Conservation (phyloP, 2,329 filamentous ascomycete species). For the Pseudogymnoascus sp. region DNA sequence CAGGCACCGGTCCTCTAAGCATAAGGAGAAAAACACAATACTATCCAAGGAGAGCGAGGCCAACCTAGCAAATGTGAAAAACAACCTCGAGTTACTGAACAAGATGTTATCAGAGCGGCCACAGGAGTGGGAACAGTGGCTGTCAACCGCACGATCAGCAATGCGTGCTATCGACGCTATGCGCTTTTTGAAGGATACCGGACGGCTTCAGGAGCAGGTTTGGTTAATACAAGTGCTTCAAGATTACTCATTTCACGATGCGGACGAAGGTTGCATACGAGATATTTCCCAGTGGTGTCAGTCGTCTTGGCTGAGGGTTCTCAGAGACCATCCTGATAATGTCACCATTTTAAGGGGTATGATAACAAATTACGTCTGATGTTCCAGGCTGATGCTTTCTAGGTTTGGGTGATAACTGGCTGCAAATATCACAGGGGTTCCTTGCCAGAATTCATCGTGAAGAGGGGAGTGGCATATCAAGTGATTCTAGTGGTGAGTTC, state of each 20-base stretch:
- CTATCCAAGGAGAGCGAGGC: background rate
- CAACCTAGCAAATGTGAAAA: conserved; percentile 2
- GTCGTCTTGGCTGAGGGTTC: conserved; percentile 36
- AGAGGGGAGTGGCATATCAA: conserved; percentile 29
- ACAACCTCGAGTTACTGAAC: background rate
- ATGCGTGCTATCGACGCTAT: conserved; percentile 32
- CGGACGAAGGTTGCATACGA: conserved; percentile 35
- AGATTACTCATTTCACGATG: conserved; percentile 39
- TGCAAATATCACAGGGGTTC: conserved; percentile 40
- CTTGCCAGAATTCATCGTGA: conserved; percentile 39
- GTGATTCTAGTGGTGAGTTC: conserved; percentile 18
- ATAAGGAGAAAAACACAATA: background rate
- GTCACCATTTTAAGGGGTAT: conserved; percentile 35
- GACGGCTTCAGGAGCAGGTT: conserved; percentile 31
- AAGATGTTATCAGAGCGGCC: conserved; percentile 15
- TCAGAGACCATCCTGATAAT: conserved; percentile 36
- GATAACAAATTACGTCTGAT: conserved; percentile 14
- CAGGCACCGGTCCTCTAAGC: background rate
- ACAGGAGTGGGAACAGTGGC: conserved; percentile 25
- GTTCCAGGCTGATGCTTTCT: conserved; percentile 8
- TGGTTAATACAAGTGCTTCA: conserved; percentile 39
- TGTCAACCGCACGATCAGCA: conserved; percentile 32
- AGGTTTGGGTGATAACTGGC: conserved; percentile 44
- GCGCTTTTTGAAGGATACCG: conserved; percentile 30
- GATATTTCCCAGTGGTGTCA: conserved; percentile 44